Base-by-base conservation (phyloP, 2,329 filamentous ascomycete species). In the Cladosporium sp. region DNA sequence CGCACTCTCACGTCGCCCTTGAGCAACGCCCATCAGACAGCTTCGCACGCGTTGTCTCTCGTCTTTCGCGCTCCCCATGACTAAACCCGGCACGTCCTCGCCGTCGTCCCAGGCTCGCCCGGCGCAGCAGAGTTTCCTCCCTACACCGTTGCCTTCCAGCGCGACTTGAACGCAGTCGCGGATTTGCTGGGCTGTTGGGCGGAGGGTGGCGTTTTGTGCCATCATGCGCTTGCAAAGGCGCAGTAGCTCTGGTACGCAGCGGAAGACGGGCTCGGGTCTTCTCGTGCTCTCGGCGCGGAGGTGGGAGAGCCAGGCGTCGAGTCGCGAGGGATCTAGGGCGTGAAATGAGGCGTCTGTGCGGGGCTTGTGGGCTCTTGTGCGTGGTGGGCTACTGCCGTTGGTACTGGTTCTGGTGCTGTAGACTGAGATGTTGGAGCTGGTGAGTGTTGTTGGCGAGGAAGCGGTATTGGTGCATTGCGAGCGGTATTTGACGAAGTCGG, bases 291-390 rank as follows among this genome's bases (percentile, higher is more conserved):
- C 63, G 6, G 58, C 56, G 16, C 58, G 49, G 1, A 65, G 52
- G 57, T 66, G 5, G 79, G 80, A 69, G 71, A 87, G 84, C 86
- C 86, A 90, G 12, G 73, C 74, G 55, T 85, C 79, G 2, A 88
- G 76, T 64, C 86, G 84, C 13, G 79, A 76, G 1, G 85, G 71
- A 57, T 88, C 87, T 12, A 43, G 39, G 55, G 79, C 78, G 66
- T 89, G 85, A 65, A 86, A 90, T 0, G 83, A 86, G 0, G 83
- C 77, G 66, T 89, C 85, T 7, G 78, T 53, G 13, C 57, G 53
- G 40, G 45, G 30, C 35, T 57, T 58, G 7, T 36, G 35, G 19
- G 40, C 33, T 25, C 9, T 16, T 15, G 25, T 43, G 29, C 35
- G 41, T 9, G 30, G 50, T 9, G 45, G 45, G 29, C 36, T 40